A percentile compares a stretch with the other conserved stretches of the same genome.
Conservation (phyloP, 345 rosid species). For the Clarkia xantiana region DNA sequence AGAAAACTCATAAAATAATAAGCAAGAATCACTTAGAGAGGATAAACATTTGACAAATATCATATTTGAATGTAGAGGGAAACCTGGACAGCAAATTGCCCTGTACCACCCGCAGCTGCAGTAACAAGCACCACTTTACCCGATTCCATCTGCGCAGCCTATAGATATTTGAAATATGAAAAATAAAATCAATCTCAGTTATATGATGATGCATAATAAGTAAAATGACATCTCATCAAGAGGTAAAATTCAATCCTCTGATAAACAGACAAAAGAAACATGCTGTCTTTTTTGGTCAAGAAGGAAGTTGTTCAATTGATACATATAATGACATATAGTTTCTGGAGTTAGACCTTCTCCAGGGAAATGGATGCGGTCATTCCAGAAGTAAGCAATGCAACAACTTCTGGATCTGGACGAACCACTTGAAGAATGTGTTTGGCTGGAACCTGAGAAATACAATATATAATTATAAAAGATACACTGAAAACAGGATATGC, state of each 20-base stretch:
- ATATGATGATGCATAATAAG: not conserved
- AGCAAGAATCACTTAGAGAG: not conserved
- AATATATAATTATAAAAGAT: not conserved
- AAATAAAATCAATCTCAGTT: not conserved
- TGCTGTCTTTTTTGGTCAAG: too few species aligned
- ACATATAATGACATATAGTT: not conserved
- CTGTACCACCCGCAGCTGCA: conserved; percentile 98
- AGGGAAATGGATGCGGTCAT: conserved; percentile 87
- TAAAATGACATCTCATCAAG: too few species aligned
- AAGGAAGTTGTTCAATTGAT: not conserved
- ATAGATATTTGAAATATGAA: conserved; percentile 11
- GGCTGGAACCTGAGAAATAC: conserved; percentile 38
- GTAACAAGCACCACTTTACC: conserved; percentile 77
- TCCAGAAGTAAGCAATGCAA: conserved; percentile 98
- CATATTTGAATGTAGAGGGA: not conserved
- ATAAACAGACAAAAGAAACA: too few species aligned
- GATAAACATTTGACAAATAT: not conserved
- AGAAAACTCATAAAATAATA: not conserved
- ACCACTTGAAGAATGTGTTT: conserved; percentile 78
- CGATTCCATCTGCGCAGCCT: conserved; percentile 83
- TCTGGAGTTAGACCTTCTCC: conserved; percentile 42
- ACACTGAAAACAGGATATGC: not conserved
- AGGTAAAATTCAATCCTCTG: too few species aligned
- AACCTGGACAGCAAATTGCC: conserved; percentile 98
- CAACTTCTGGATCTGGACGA: conserved; percentile 91